Evolutionary conservation across 2,329 filamentous ascomycete species (phyloP), one percentile per base, ranked within the genome.

Genomic region (Ramularia endophylla): DNA sequence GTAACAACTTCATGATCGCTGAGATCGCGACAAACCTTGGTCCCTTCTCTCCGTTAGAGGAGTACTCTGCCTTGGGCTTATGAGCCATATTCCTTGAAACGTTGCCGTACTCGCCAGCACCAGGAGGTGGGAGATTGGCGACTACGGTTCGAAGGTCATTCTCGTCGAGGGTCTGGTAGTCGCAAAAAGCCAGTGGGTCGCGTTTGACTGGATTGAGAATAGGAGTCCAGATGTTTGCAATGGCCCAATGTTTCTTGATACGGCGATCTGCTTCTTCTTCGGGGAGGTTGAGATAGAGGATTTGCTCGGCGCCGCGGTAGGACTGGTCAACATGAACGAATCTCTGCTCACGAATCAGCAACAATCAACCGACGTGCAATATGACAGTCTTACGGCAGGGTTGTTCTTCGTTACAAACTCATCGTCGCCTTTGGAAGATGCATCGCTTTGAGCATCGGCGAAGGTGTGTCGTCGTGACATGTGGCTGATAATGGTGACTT

Each of bases 91-190:
- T 47, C 41, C 37, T 38, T 15, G 28, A 40, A 6, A 43, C 46
- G 20, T 48, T 46, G 43, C 39, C 46, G 27, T 48, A 46, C 18
- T 47, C 34, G n/a, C 44, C 40, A 4, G 44, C 36, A 13, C 47
- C 45, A 22, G 44, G 44, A 13, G 44, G 41, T 25, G 46, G 46
- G 11, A 49, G 32, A 27, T 47, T 44, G 1, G 43, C 46, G 18
- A 43, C 70, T 2, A 81, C 74, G 2, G 71, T 66, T 5, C 80
- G 60, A 20, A 81, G 71, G 43, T 83, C 78, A 0, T 58, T 55
- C 9, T 53, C 50, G 13, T 38, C 35, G 4, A 53, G 27, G 13
- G 37, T 39, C 6, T 38, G 38, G n/a, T 31, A 41, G 38, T 55
- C 51, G 16, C 41, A 46, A 13, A 53, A 38, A 5, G 43, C 46